phyloP scores from a whole-genome alignment of 257 asterid species.

The Solanum neorickii region DNA sequence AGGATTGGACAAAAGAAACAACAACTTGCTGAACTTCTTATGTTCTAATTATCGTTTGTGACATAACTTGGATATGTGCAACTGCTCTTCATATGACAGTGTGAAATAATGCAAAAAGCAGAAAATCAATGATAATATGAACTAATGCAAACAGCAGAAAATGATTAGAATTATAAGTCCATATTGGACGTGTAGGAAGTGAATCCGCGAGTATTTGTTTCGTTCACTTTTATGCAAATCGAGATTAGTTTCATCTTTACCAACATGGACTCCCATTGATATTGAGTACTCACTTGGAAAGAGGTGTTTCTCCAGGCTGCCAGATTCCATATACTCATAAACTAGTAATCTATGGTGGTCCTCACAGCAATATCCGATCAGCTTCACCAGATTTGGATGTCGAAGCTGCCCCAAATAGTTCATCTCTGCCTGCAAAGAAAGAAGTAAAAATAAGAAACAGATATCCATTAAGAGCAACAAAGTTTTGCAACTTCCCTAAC shows the following conservation, averaged over 20 bases:
- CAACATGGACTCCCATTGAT: neutral
- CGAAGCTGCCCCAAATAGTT: slow-evolving; percentile 79
- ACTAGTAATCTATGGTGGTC: slow-evolving; percentile 76
- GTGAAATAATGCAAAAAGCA: neutral
- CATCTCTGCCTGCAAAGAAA: slow-evolving; percentile 73
- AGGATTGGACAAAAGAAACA: neutral
- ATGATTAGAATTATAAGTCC: neutral
- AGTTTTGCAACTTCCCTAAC: neutral
- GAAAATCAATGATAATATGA: neutral
- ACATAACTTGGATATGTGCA: neutral
- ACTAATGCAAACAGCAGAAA: neutral
- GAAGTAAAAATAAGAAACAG: neutral
- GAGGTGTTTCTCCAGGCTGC: slow-evolving; percentile 84
- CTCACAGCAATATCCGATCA: slow-evolving; percentile 86
- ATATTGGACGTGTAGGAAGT: neutral
- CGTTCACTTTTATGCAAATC: neutral
- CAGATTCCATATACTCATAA: slow-evolving; percentile 89
- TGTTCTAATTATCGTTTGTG: neutral
- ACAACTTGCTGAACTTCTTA: neutral
- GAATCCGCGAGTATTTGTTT: neutral
- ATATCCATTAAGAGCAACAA: neutral
- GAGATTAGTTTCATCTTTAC: neutral
- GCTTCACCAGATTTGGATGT: slow-evolving; percentile 76
- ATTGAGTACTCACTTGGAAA: slow-evolving; percentile 50
- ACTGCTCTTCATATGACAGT: neutral